Evolutionary conservation across 495 filamentous ascomycete species (phyloP), one percentile per base, ranked within the genome.

Genomic region (Xylaria sp.): DNA sequence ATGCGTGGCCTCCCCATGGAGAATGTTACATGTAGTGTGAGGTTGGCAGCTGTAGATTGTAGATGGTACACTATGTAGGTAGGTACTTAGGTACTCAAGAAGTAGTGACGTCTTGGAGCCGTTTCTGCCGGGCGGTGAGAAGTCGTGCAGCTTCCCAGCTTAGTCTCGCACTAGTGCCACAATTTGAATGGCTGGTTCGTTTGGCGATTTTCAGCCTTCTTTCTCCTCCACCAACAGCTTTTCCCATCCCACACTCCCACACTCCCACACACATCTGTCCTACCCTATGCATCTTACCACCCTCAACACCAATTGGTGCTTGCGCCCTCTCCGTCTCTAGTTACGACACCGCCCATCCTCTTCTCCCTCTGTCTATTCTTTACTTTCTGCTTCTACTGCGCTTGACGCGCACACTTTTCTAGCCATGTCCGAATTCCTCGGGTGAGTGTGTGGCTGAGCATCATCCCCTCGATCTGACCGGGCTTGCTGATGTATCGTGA

Each of bases 341-440:
- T 41, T 59, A n/a, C 35, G n/a, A 61, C 26, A 24, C 43, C 40
- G 41, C 24, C 14, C 44, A 63, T 52, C 31, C 35, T 66, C 46
- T 46, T 3, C 19, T 46, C 46, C 21, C 33, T 50, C 24, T 41
- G 24, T 73, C 58, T 29, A 74, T 72, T 71, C 44, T 37, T 59
- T 61, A n/a, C 15, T 7, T 63, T 70, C 55, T 50, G 12, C 26
- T 67, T 63, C 64, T 70, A 8, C 64, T 72, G 77, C 75, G 76
- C 77, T 74, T 57, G 57, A 61, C 21, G 76, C 74, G 77, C 73
- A 77, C 33, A 65, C 35, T 71, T 48, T 57, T 52, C 52, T 68
- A 70, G 71, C 63, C 62, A 86, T 86, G 84, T 86, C 84, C 76
- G 84, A 86, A 81, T 86, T 85, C 68, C 74, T 86, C 67, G 84